Conservation (phyloP, 805 yeast genomes). For the Teunomyces panamensis region DNA sequence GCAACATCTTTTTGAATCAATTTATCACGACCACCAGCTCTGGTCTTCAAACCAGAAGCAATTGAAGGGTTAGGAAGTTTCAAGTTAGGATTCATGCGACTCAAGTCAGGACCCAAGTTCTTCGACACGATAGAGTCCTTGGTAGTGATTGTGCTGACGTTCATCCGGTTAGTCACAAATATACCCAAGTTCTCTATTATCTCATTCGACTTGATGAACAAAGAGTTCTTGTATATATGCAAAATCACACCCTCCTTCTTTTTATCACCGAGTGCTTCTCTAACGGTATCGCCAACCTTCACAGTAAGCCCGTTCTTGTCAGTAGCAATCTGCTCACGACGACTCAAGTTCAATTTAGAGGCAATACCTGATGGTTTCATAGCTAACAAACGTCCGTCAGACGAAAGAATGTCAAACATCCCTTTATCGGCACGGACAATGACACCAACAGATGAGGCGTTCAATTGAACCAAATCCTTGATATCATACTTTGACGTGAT, state of each 20-base stretch:
- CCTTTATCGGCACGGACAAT: conserved; percentile 88
- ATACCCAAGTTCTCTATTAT: conserved; percentile 86
- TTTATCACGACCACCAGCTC: conserved; percentile 72
- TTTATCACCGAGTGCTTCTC: conserved; percentile 62
- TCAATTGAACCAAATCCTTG: conserved; percentile 85
- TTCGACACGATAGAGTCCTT: conserved; percentile 68
- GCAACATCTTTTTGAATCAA: conserved; percentile 82
- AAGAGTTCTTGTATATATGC: conserved; percentile 76
- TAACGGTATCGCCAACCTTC: conserved; percentile 88
- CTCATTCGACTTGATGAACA: conserved; percentile 79
- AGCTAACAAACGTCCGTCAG: conserved; percentile 72
- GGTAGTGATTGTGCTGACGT: conserved; percentile 80
- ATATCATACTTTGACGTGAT: conserved; percentile 77
- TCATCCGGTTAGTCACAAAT: conserved; percentile 72
- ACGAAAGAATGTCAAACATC: conserved; percentile 71
- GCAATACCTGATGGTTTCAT: conserved; percentile 82
- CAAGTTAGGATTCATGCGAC: conserved; percentile 81
- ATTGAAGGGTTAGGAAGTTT: conserved; percentile 57
- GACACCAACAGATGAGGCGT: conserved; percentile 84
- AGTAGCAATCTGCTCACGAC: conserved; percentile 77
- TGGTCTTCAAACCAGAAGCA: conserved; percentile 46
- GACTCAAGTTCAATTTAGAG: conserved; percentile 61
- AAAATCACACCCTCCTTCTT: conserved; percentile 84
- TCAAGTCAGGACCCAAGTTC: conserved; percentile 61
- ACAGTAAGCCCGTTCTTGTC: conserved; percentile 84